These are phyloP conservation scores for Botrytis paeoniae DNA, from an alignment of 2,329 filamentous ascomycete genomes.

Conservation along the genomic window DNA sequence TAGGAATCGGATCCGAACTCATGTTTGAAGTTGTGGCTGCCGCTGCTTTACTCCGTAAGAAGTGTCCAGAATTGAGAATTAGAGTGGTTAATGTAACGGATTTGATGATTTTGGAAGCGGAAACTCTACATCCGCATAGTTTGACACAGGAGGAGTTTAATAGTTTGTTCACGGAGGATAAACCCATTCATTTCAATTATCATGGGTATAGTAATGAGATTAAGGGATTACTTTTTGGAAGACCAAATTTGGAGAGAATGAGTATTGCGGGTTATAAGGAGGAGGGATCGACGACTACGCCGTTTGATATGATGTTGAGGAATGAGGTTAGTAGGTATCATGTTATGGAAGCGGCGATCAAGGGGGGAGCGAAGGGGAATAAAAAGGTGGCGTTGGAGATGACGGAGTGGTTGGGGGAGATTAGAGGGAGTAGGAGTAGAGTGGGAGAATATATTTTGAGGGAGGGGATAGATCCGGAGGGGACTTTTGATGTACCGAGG, in stretches of 20 bases:
- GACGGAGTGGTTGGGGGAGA: conserved; percentile 47
- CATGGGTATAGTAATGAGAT: conserved; percentile 63
- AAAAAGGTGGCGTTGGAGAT: conserved; percentile 45
- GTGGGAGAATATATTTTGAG: conserved; percentile 51
- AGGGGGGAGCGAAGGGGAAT: conserved; percentile 47
- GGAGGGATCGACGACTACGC: conserved; percentile 65
- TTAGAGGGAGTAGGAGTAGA: conserved; percentile 49
- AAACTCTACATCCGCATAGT: conserved; percentile 57
- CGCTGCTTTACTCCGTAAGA: conserved; percentile 51
- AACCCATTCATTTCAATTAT: conserved; percentile 62
- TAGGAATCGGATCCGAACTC: conserved; percentile 62
- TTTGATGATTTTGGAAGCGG: conserved; percentile 58
- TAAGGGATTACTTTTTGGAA: conserved; percentile 59
- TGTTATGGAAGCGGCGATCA: conserved; percentile 53
- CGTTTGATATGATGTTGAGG: conserved; percentile 67
- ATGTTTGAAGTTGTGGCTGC: conserved; percentile 64
- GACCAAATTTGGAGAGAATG: conserved; percentile 50
- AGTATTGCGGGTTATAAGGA: conserved; percentile 59
- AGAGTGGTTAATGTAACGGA: conserved; percentile 66
- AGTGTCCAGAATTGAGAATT: conserved; percentile 52
- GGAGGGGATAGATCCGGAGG: conserved; percentile 52
- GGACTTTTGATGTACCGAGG: conserved; percentile 49
- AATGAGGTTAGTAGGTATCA: conserved; percentile 60
- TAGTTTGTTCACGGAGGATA: conserved; percentile 55
- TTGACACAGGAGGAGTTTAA: conserved; percentile 51